phyloP scores from a whole-genome alignment of 345 rosid species.

The Bruguiera sexangula region DNA sequence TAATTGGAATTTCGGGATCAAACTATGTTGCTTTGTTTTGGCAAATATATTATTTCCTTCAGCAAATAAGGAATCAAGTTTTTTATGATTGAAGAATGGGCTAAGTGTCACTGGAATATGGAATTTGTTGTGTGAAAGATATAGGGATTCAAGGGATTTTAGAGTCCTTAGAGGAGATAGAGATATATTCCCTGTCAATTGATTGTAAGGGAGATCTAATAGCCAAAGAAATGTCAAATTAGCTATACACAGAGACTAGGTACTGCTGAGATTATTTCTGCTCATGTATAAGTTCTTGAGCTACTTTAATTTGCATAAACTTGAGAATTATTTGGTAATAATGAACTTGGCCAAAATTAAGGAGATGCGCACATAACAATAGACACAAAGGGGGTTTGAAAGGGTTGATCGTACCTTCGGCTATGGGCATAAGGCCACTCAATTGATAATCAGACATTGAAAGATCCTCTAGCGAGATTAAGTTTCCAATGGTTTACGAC shows the following conservation, averaged over 20 bases:
- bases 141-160: not conserved
- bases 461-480: too few relatives aligned
- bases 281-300: not conserved
- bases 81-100: not conserved
- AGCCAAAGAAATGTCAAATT: not conserved
- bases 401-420: too few relatives aligned
- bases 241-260: not conserved
- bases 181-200: not conserved
- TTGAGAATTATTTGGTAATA: not conserved
- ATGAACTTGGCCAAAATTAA: not conserved
- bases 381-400: too few relatives aligned
- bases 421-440: too few relatives aligned
- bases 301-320: not conserved
- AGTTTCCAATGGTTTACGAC: too few relatives aligned
- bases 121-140: not conserved
- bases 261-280: not conserved
- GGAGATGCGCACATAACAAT: too few relatives aligned
- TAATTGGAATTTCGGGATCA: constrained; percentile 7
- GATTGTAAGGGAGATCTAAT: not conserved
- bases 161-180: not conserved
- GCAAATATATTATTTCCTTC: too few relatives aligned
- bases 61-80: not conserved
- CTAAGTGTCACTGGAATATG: not conserved
- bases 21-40: too few relatives aligned
- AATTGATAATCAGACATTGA: too few relatives aligned